Conservation (phyloP, 2,329 filamentous ascomycete species). For the Ophiosphaerella narmari region DNA sequence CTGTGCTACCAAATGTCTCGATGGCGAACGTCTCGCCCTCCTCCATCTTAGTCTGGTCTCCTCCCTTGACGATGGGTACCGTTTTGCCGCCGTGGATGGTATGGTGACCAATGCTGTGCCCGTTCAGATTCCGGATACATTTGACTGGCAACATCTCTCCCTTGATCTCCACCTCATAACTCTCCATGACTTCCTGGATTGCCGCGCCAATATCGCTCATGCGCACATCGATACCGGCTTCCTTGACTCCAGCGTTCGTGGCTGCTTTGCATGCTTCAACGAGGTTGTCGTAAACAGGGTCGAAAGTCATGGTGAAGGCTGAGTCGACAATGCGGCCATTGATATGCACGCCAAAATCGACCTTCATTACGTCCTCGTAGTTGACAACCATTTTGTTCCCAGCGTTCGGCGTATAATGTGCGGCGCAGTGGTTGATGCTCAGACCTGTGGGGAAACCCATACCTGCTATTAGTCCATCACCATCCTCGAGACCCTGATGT, state of each 20-base stretch:
- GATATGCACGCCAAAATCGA: constrained; percentile 73
- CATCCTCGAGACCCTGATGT: constrained; percentile 75
- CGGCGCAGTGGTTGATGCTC: constrained; percentile 82
- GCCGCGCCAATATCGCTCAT: constrained; percentile 82
- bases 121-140: constrained; percentile 83
- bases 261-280: constrained; percentile 69
- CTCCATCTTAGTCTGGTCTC: constrained; percentile 94
- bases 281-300: constrained; percentile 70
- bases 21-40: constrained; percentile 95
- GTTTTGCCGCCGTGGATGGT: constrained; percentile 92
- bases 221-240: constrained; percentile 90
- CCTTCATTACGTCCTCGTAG: constrained; percentile 72
- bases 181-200: constrained; percentile 92
- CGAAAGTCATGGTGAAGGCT: constrained; percentile 71
- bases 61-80: constrained; percentile 88
- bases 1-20: constrained; percentile 93
- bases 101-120: constrained; percentile 87
- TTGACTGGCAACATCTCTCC: constrained; percentile 80
- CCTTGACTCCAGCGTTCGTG: constrained; percentile 76
- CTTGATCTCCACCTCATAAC: constrained; percentile 84
- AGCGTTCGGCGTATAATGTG: constrained; percentile 85
- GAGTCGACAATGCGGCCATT: constrained; percentile 74
- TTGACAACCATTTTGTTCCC: constrained; percentile 76
- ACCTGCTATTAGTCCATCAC: constrained; percentile 76
- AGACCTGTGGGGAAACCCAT: constrained; percentile 88